Evolutionary conservation across 1,139 yeast genomes (phyloP), one percentile per base, ranked within the genome.

Genomic region (Yamadazyma trypodendri): DNA sequence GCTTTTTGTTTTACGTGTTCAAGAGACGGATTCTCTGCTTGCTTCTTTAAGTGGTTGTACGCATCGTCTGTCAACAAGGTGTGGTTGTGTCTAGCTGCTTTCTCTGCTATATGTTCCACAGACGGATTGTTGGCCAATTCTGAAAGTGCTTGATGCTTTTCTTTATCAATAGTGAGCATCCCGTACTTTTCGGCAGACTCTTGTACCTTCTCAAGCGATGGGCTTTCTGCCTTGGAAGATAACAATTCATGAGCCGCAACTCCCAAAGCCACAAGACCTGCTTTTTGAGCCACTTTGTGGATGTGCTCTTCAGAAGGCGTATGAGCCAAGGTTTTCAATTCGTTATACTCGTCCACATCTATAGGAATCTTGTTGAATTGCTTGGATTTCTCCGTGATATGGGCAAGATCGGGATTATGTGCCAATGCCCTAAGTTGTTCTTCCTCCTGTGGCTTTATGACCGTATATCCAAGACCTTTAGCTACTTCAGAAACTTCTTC

Each of bases 361-460:
- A 52, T 24, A n/a, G 49, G 39, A 2, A 45, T 34, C 30, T 46
- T 38, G 2, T 31, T 37, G 37, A 42, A 40, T 1, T 15, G 46
- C 24, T 55, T 58, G 1, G 65, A 60, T 12, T 50, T 58, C 5
- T 46, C 35, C 22, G 49, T 49, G 6, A 65, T 54, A 38, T 60
- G 64, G 10, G 55, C 60, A 31, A 61, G 38, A 3, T 54, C 37
- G 6, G 71, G 70, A 1, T 45, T 24, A 24, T 49, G 21, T 1
- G 59, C 56, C 18, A 48, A 38, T 14, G n/a, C 20, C 8, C 38
- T 32, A 28, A 45, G 45, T 11, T 37, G 8, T 3, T 38, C 22
- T 12, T 37, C 42, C 7, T 41, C 42, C 10, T 36, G 36, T 2
- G 34, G 30, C 2, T 39, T 13, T 6, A 52, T 22, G n/a, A 43